phyloP scores from a whole-genome alignment of 495 filamentous ascomycete genomes.

The Aspergillus coremiiformis region DNA sequence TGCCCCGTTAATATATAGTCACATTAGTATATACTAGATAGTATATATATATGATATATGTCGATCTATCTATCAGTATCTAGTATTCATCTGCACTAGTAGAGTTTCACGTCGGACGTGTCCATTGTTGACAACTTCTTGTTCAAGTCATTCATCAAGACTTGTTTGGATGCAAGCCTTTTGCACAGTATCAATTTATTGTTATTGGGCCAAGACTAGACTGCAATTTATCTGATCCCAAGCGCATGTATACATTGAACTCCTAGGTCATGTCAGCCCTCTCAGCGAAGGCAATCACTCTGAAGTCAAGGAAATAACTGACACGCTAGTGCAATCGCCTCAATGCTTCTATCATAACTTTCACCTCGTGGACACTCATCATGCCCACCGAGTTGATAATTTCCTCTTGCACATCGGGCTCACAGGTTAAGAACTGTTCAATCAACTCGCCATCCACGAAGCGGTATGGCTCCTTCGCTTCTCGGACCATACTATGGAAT shows the following conservation, averaged over 20 bases:
- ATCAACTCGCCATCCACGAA: slow-evolving; percentile 93
- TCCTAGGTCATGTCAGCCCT: not conserved
- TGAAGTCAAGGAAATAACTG: not conserved
- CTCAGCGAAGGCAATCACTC: not conserved
- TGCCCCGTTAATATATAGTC: not conserved
- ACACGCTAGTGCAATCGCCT: slow-evolving; percentile 51
- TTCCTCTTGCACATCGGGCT: slow-evolving; percentile 54
- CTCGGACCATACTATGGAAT: slow-evolving; percentile 62
- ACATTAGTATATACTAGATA: too few species aligned
- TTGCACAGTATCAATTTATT: not conserved
- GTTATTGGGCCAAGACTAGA: not conserved
- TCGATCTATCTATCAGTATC: too few species aligned
- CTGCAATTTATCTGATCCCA: not conserved
- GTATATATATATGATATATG: too few species aligned
- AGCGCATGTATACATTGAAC: not conserved
- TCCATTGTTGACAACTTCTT: too few species aligned
- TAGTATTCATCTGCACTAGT: too few species aligned
- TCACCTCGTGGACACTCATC: slow-evolving; percentile 61
- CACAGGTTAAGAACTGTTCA: slow-evolving; percentile 71
- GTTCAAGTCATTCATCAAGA: too few species aligned
- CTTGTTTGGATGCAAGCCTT: too few species aligned
- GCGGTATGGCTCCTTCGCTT: slow-evolving; percentile 67
- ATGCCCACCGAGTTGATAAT: slow-evolving; percentile 52
- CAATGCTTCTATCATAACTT: slow-evolving; percentile 63
- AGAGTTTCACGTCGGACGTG: too few species aligned